Conservation (phyloP, 1,284 basidiomycete species). For the Puccinia coronata region DNA sequence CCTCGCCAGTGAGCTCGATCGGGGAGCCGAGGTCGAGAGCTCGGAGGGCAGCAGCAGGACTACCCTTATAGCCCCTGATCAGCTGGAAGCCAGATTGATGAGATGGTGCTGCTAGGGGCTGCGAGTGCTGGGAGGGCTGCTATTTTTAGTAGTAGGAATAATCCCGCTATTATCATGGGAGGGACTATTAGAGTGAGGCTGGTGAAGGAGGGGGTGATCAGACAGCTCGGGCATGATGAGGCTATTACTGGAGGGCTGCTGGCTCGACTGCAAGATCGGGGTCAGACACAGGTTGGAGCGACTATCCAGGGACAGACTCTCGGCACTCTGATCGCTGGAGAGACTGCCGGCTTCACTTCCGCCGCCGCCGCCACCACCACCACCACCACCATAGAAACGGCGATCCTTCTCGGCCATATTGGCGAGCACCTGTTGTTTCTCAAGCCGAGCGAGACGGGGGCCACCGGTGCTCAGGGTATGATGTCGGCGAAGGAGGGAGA, state of each 20-base stretch:
- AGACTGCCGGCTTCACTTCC: constrained; percentile 20
- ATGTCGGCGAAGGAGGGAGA: constrained; percentile 22
- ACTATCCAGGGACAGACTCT: constrained; percentile 1
- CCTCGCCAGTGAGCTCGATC: background rate
- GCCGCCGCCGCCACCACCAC: constrained; percentile 7
- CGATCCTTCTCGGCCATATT: constrained; percentile 36
- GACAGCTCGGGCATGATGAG: constrained; percentile 26
- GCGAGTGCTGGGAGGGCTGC: background rate
- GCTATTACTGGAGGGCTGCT: background rate
- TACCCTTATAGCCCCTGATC: constrained; percentile 15
- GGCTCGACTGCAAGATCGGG: background rate
- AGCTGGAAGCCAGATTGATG: constrained; percentile 26
- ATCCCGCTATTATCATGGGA: background rate
- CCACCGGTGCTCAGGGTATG: constrained; percentile 23
- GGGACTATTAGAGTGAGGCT: background rate
- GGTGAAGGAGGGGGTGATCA: background rate
- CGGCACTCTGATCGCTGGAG: constrained; percentile 17
- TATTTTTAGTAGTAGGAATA: background rate
- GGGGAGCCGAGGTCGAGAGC: constrained; percentile 10
- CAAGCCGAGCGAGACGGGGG: constrained; percentile 20
- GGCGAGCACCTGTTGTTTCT: constrained; percentile 25
- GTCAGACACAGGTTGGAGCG: constrained; percentile 30
- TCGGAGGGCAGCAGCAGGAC: constrained; percentile 22
- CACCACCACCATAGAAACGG: constrained; percentile 20
- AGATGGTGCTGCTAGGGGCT: background rate